Conservation (phyloP, 176 grass and related monocot genomes). For the Cenchrus americanus region DNA sequence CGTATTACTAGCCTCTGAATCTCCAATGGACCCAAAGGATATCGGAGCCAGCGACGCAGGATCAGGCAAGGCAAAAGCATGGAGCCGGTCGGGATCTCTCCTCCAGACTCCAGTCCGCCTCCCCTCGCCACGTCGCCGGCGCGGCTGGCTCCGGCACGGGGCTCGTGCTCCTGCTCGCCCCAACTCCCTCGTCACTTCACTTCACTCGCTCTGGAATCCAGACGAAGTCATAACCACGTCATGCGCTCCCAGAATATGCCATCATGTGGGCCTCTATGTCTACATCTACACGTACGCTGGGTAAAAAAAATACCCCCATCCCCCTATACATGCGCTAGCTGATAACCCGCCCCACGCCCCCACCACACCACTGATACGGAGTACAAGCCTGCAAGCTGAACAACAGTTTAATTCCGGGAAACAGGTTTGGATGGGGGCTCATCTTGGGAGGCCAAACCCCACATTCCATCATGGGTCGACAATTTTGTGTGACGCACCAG, state of each 20-base stretch:
- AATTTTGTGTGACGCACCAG: conserved; percentile 5
- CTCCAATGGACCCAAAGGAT: conserved; percentile 11
- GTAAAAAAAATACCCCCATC: background rate
- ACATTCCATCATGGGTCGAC: conserved; percentile 51
- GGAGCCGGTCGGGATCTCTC: conserved; percentile 26
- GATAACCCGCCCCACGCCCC: no score
- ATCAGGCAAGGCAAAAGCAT: background rate
- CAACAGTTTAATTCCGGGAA: conserved; percentile 55
- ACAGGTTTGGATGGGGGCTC: conserved; percentile 48
- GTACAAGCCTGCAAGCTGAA: conserved; percentile 7
- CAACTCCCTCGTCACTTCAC: background rate
- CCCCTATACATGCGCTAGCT: background rate
- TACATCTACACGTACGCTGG: background rate
- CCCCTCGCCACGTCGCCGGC: background rate
- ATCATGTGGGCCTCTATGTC: conserved; percentile 17
- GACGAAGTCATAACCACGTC: background rate
- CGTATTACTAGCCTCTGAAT: background rate
- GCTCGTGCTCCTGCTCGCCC: background rate
- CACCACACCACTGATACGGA: background rate
- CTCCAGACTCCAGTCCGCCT: background rate
- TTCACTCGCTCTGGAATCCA: background rate
- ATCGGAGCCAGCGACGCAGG: background rate
- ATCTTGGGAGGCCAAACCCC: conserved; percentile 53
- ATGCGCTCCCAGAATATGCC: conserved; percentile 16
- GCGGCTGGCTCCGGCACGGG: background rate